Evolutionary conservation across 1,284 basidiomycete genomes (phyloP).

Genomic region (Calocybe gambosa): DNA sequence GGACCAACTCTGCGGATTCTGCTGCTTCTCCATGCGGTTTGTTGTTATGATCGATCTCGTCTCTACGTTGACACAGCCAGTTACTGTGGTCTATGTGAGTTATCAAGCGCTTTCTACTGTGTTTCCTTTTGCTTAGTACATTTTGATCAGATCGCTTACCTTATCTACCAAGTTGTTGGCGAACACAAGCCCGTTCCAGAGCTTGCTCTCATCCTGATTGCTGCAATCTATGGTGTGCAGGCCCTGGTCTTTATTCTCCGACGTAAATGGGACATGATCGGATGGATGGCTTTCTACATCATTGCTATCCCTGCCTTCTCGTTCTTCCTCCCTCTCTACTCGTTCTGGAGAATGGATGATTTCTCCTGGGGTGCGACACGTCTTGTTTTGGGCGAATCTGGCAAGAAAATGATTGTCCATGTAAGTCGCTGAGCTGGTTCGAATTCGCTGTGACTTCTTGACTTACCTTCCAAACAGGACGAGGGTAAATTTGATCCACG

Average conservation of each 20-base stretch:
- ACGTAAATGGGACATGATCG: conserved; percentile 93
- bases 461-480: conserved; percentile 49
- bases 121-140: conserved; percentile 9
- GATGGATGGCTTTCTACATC: conserved; percentile 97
- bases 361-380: conserved; percentile 99
- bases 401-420: conserved; percentile 93
- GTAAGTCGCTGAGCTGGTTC: conserved; percentile 41
- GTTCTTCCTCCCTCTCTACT: conserved; percentile 90
- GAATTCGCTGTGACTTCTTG: not conserved
- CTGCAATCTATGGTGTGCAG: conserved; percentile 89
- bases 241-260: conserved; percentile 82
- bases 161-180: conserved; percentile 72
- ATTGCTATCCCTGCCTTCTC: conserved; percentile 89
- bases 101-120: not conserved
- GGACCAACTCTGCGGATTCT: conserved; percentile 94
- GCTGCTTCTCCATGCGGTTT: conserved; percentile 98
- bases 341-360: conserved; percentile 99
- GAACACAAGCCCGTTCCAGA: conserved; percentile 63
- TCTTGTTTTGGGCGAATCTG: conserved; percentile 90
- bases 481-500: conserved; percentile 95
- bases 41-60: conserved; percentile 94
- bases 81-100: conserved; percentile 91
- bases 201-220: conserved; percentile 87
- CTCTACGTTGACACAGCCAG: conserved; percentile 83
- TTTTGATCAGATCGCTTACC: conserved; percentile 68